These are phyloP conservation scores for Coemansia sp. DNA, from an alignment of 192 early-diverging fungal genomes.

Conservation along the genomic window DNA sequence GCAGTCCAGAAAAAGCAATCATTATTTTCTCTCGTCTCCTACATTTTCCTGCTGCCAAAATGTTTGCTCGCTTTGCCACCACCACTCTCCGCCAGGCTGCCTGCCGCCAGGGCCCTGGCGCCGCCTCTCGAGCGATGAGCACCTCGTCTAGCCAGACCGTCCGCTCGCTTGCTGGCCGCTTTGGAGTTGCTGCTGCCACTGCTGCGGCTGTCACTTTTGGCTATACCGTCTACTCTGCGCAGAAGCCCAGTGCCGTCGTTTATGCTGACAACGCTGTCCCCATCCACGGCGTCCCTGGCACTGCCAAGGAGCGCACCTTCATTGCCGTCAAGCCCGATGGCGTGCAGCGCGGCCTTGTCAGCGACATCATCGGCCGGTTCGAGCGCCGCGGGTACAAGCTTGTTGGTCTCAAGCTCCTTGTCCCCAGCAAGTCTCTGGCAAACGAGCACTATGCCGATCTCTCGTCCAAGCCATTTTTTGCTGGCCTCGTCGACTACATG, in stretches of 20 bases:
- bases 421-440: constrained; percentile 61
- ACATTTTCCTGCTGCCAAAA: neutral
- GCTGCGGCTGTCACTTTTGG: constrained; percentile 33
- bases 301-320: constrained; percentile 67
- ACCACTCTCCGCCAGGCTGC: constrained; percentile 40
- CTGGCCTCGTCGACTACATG: constrained; percentile 88
- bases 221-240: constrained; percentile 23
- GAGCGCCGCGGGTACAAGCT: constrained; percentile 91
- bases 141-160: constrained; percentile 21
- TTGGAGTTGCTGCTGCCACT: constrained; percentile 30
- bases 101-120: constrained; percentile 41
- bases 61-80: constrained; percentile 44
- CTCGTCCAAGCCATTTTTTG: constrained; percentile 83
- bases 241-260: constrained; percentile 13
- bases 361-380: constrained; percentile 83
- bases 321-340: constrained; percentile 83
- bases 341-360: constrained; percentile 81
- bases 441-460: constrained; percentile 88
- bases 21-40: constrained; percentile 3
- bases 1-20: no score
- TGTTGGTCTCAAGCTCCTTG: constrained; percentile 74
- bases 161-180: constrained; percentile 14
- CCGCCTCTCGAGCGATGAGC: constrained; percentile 28
- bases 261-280: constrained; percentile 44
- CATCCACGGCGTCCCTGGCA: constrained; percentile 58